Percentiles rank a stretch among this genome's conserved stretches.
phyloP scores from a whole-genome alignment of 2,329 filamentous ascomycete species.

The Onygena corvina region DNA sequence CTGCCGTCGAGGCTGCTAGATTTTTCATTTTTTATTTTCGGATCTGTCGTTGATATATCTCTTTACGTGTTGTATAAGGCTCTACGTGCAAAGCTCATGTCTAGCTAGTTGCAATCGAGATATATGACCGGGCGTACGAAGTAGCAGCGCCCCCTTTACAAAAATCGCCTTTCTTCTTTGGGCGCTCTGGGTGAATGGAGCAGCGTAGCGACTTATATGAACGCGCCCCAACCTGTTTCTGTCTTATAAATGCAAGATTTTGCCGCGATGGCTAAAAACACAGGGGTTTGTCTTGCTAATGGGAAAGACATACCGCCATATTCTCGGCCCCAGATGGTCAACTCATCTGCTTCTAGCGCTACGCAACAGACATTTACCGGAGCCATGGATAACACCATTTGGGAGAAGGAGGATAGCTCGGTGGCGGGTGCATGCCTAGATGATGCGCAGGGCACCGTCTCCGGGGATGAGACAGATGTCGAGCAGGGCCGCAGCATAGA shows the following conservation, averaged over 20 bases:
- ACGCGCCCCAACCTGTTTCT: not conserved
- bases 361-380: not conserved
- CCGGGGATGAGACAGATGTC: conserved; percentile 1
- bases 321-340: not conserved
- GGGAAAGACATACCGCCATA: not conserved
- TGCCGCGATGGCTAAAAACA: not conserved
- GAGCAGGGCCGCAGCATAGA: not conserved
- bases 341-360: not conserved
- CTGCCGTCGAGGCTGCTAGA: not conserved
- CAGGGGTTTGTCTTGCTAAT: not conserved
- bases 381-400: not conserved
- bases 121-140: no score
- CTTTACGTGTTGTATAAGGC: no score
- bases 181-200: no score
- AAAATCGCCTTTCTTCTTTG: no score
- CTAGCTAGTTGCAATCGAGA: no score
- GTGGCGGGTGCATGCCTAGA: not conserved
- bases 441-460: not conserved
- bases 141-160: no score
- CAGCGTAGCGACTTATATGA: no score
- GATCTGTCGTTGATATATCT: no score
- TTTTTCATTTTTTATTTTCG: not conserved
- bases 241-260: not conserved
- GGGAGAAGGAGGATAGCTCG: not conserved
- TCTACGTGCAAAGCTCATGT: no score